Conservation (phyloP, 1,284 basidiomycete genomes). For the Leccinum solheimii region DNA sequence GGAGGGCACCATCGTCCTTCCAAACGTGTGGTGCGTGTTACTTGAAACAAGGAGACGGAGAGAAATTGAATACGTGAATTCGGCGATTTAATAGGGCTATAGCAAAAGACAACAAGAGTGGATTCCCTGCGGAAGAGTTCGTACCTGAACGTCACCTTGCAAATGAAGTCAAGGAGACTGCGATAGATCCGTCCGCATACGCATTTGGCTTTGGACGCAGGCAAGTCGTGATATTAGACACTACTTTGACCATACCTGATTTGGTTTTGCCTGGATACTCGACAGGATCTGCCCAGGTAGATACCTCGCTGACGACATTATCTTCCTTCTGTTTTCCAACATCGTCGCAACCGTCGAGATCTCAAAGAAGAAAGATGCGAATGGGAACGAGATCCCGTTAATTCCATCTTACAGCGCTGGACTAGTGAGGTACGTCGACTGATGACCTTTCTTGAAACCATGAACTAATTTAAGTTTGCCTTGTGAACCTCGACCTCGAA, state of each 20-base stretch:
- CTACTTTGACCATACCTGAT: not conserved
- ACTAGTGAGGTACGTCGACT: constrained; percentile 18
- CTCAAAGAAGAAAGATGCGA: constrained; percentile 11
- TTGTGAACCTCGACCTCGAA: not conserved
- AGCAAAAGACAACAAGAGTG: constrained; percentile 20
- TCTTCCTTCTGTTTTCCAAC: constrained; percentile 21
- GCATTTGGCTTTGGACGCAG: constrained; percentile 23
- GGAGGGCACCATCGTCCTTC: constrained; percentile 32
- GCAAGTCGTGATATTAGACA: not conserved
- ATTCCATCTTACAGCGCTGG: constrained; percentile 10
- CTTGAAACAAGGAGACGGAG: not conserved
- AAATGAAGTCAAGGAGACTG: constrained; percentile 9
- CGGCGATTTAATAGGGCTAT: constrained; percentile 16
- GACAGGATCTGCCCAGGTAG: constrained; percentile 24
- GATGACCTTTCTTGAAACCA: not conserved
- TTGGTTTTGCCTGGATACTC: not conserved
- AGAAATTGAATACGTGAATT: not conserved
- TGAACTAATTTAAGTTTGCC: not conserved
- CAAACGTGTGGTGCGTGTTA: constrained; percentile 36
- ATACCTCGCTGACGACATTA: constrained; percentile 19
- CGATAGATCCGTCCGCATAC: constrained; percentile 19
- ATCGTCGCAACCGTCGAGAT: constrained; percentile 19
- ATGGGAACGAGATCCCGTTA: constrained; percentile 12
- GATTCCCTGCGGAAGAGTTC: constrained; percentile 22
- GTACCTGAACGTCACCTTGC: constrained; percentile 17